phyloP scores from a whole-genome alignment of 129 eudicot species.

The Sambucus nigra region DNA sequence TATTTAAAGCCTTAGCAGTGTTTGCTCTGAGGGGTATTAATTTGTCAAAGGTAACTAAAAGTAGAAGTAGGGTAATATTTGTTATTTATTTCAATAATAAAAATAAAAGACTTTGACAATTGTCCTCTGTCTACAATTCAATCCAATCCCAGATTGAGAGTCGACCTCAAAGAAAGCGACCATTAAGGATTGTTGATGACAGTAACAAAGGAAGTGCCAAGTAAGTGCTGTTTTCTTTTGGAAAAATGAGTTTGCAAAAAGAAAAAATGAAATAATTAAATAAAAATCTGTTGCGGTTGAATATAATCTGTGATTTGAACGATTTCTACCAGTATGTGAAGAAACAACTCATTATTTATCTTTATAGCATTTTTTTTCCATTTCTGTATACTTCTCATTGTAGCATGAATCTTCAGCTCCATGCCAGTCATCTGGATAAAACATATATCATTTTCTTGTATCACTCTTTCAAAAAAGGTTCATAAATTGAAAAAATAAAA shows the following conservation, averaged over 20 bases:
- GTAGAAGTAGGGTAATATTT: background rate
- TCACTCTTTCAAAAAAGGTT: no score
- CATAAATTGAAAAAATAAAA: no score
- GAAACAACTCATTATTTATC: no score
- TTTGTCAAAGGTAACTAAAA: conserved; percentile 54
- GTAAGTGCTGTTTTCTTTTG: conserved; percentile 38
- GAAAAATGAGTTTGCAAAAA: background rate
- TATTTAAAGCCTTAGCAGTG: conserved; percentile 89
- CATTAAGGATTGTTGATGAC: conserved; percentile 70
- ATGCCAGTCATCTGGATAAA: no score
- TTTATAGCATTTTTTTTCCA: background rate
- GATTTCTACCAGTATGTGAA: no score
- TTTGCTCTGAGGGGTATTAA: conserved; percentile 65
- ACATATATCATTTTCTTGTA: no score
- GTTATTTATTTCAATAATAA: no score
- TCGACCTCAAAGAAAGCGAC: conserved; percentile 74
- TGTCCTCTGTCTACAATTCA: conserved; percentile 5
- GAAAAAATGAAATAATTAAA: no score
- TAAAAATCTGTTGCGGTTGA: no score
- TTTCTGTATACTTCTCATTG: background rate
- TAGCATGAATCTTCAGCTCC: background rate
- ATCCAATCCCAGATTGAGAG: conserved; percentile 58
- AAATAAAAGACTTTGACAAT: background rate
- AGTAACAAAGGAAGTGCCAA: conserved; percentile 73
- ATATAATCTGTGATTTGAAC: no score